A percentile compares a stretch with the other conserved stretches of the same genome.
phyloP scores from a whole-genome alignment of 768 basidiomycete species.

The Hygrocybe punicea region DNA sequence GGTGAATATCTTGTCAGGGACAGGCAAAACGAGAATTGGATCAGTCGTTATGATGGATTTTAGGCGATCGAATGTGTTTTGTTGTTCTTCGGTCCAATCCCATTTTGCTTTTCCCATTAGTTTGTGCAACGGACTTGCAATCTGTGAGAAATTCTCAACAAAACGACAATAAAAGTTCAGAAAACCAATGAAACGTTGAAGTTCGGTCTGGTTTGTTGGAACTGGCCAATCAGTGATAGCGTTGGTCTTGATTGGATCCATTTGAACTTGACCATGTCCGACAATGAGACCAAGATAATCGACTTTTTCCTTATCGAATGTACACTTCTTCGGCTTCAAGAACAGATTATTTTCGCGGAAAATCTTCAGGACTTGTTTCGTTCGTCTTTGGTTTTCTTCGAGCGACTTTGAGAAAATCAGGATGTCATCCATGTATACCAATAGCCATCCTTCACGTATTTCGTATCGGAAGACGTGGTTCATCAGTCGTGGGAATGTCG shows the following conservation, averaged over 20 bases:
- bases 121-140: conserved; percentile 25
- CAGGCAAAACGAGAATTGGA: not conserved
- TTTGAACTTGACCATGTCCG: conserved; percentile 11
- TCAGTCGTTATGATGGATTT: conserved; percentile 16
- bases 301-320: conserved; percentile 18
- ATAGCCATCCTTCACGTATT: conserved; percentile 26
- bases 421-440: conserved; percentile 46
- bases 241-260: conserved; percentile 35
- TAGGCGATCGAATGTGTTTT: conserved; percentile 23
- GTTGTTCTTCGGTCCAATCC: conserved; percentile 13
- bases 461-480: conserved; percentile 17
- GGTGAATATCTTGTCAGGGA: too few relatives aligned
- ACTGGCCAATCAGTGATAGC: conserved; percentile 30
- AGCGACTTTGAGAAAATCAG: conserved; percentile 27
- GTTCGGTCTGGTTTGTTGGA: conserved; percentile 18
- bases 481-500: conserved; percentile 17
- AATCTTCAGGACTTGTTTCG: conserved; percentile 23
- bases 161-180: conserved; percentile 39
- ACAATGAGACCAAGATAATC: conserved; percentile 30
- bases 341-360: conserved; percentile 34
- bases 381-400: conserved; percentile 14
- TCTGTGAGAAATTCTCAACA: conserved; percentile 23
- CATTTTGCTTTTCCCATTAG: conserved; percentile 26
- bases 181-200: conserved; percentile 36
- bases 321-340: conserved; percentile 38